Evolutionary conservation across 306 rosid species (phyloP).

Genomic region (Arachis hypogaea): DNA sequence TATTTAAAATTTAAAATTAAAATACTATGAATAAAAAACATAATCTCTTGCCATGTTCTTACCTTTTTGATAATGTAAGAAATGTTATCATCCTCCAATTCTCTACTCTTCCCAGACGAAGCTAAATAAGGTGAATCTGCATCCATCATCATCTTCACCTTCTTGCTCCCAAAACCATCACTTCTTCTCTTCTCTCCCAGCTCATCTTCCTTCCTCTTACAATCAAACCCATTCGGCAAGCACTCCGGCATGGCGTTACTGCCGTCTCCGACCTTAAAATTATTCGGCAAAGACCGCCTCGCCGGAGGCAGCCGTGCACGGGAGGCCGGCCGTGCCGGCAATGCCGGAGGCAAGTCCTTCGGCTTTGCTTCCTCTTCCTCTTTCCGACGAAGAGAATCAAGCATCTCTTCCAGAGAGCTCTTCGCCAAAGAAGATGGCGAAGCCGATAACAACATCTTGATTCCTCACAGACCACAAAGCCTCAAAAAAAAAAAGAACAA

Average conservation of each 20-base stretch:
- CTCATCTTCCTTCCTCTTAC: slow-evolving; percentile 59
- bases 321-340: slow-evolving; percentile 87
- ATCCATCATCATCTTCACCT: slow-evolving; percentile 60
- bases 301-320: slow-evolving; percentile 81
- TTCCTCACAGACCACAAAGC: slow-evolving; percentile 12
- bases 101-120: slow-evolving; percentile 35
- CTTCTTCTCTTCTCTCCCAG: slow-evolving; percentile 41
- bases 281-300: slow-evolving; percentile 72
- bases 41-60: slow-evolving; percentile 11
- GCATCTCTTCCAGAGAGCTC: slow-evolving; percentile 97
- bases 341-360: slow-evolving; percentile 90
- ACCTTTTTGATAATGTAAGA: slow-evolving; percentile 85
- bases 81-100: slow-evolving; percentile 58
- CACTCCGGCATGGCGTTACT: slow-evolving; percentile 36
- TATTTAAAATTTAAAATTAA: neutral
- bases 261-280: slow-evolving; percentile 52
- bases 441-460: slow-evolving; percentile 72
- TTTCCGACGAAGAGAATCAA: slow-evolving; percentile 83
- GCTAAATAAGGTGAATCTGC: slow-evolving; percentile 67
- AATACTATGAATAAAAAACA: neutral
- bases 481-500: neutral
- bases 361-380: slow-evolving; percentile 77
- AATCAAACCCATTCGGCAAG: slow-evolving; percentile 38
- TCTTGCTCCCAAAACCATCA: slow-evolving; percentile 63
- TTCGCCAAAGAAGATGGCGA: slow-evolving; percentile 72